phyloP scores from a whole-genome alignment of 345 rosid species.

The Psidium guajava region DNA sequence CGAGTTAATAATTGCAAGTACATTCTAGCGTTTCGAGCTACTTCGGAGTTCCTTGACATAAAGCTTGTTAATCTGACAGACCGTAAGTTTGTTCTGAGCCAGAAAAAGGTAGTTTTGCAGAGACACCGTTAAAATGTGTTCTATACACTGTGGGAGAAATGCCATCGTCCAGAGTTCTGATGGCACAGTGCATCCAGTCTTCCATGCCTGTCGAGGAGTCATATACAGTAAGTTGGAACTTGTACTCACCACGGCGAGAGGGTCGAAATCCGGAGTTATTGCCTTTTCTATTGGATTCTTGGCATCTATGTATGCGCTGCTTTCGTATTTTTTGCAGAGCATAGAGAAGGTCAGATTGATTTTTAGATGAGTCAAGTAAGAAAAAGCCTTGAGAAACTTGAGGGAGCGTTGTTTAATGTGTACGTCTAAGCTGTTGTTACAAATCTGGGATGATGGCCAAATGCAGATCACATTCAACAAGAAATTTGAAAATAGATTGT shows the following conservation, averaged over 20 bases:
- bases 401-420: neutral
- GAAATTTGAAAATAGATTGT: neutral
- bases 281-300: neutral
- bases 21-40: neutral
- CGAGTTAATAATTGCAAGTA: neutral
- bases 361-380: neutral
- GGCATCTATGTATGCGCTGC: neutral
- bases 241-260: constrained; percentile 70
- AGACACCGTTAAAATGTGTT: constrained; percentile 18
- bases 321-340: constrained; percentile 21
- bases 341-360: constrained; percentile 40
- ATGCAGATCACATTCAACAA: neutral
- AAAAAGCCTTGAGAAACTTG: neutral
- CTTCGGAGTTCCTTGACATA: neutral
- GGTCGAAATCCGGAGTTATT: neutral
- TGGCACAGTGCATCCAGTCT: constrained; percentile 37
- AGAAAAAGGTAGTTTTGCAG: neutral
- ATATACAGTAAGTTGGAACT: constrained; percentile 73
- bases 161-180: constrained; percentile 27
- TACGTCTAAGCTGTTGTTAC: neutral
- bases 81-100: neutral
- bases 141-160: constrained; percentile 23
- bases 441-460: neutral
- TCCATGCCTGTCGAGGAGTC: constrained; percentile 70
- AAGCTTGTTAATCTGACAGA: neutral